Evolutionary conservation across 108 stramenopile species (phyloP), one percentile per base, ranked within the genome.

Genomic region (Nitzschia sp.): DNA sequence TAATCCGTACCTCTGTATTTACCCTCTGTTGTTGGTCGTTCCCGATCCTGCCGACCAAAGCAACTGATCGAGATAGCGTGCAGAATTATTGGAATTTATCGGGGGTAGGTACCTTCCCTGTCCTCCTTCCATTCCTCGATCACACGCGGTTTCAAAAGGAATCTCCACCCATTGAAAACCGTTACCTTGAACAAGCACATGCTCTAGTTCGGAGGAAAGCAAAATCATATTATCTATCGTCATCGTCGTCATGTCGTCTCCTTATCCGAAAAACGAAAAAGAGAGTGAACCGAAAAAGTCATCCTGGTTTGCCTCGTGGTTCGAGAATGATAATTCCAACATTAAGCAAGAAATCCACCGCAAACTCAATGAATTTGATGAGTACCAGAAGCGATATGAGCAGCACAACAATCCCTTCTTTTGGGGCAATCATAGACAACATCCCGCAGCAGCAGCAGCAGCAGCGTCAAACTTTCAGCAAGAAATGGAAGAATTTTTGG

Each of bases 311-410:
- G 8, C 56, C 27, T 8, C 32, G 1, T 62, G 61, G 61, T 62
- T 62, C 24, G 61, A 62, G 33, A 62, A 62, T 62, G 61, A 62
- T 25, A 45, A 62, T 23, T 62, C 61, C 1, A 31, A 45, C n/a
- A 25, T 61, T 9, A 61, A 61, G 36, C 26, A 62, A 21, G 42
- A 62, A 42, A 62, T 62, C 32, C 61, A 42, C 24, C 61, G 46
- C 11, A 38, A 2, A 2, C 1, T 62, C 2, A 62, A 62, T 46
- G 42, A 42, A 23, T 25, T 62, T 34, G 61, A 62, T 11, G 61
- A 42, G 2, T 34, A 45, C 19, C 61, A 46, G 8, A 25, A 18
- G 26, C 28, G 56, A 57, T 30, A 31, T 28, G 56, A 57, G 18
- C 3, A 4, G 13, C 51, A 53, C 51, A 11, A 8, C 53, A 57